Evolutionary conservation across 441 rosid species (phyloP), one percentile per base, ranked within the genome.

Genomic region (Populus trichocarpa): DNA sequence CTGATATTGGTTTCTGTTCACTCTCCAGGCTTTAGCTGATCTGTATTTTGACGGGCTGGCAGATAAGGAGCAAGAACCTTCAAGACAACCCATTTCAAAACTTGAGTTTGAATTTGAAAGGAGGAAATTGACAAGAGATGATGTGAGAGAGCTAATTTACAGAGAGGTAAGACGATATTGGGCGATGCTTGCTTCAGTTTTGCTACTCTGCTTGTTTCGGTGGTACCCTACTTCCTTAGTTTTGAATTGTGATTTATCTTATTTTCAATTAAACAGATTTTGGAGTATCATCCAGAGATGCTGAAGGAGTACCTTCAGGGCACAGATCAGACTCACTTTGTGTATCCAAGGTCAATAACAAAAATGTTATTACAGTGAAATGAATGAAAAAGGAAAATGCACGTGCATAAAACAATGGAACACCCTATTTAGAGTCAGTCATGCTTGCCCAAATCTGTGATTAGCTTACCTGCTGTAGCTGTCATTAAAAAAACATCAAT

Each of bases 211-310:
- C 65, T 75, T 28, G 75, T 59, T n/a, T 82, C 18, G 40, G 76
- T 16, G 11, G 36, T 32, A 9, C 65, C 57, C 32, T 46, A 8
- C 75, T 61, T 8, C 72, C 9, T 78, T 73, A 14, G 57, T 13
- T 46, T 35, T 71, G 81, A 20, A 67, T 28, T 67, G 14, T 14
- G 33, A 36, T 69, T 22, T 66, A 69, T 82, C 26, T 81, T 57
- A n/a, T 67, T 73, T 77, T 76, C 71, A 79, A 82, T 40, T 32
- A 75, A 85, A 85, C 86, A 95, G 99, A 95, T 93, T 81, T 85
- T 97, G 79, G 99, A 97, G 91, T 95, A 97, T 83, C 99, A 97
- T 87, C 99, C 99, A 68, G 97, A 97, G 84, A 93, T 97, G 99
- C 89, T 95, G 79, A 88, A 93, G 77, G 99, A 97, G 87, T 85